Conservation (phyloP, 495 filamentous ascomycete species). For the Aspergillus carlsbadensis region DNA sequence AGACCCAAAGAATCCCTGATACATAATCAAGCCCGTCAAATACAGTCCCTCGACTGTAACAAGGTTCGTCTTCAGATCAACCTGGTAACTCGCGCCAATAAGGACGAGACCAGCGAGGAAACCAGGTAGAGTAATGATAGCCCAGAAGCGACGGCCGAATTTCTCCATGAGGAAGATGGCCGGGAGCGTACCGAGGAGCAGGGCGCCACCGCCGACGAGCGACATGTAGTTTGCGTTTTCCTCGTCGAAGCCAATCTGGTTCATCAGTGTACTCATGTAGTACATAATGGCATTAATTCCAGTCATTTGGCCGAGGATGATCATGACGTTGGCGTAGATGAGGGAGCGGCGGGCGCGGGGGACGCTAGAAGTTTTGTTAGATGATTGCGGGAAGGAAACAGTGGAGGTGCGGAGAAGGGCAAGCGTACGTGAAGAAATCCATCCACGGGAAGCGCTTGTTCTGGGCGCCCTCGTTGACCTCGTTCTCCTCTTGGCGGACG, state of each 20-base stretch:
- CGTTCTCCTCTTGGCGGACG: constrained; percentile 48
- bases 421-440: constrained; percentile 55
- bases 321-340: constrained; percentile 62
- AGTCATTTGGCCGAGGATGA: constrained; percentile 61
- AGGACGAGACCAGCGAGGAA: constrained; percentile 60
- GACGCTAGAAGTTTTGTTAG: constrained; percentile 18
- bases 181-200: constrained; percentile 57
- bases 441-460: constrained; percentile 53
- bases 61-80: constrained; percentile 36
- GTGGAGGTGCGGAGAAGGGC: neutral
- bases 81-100: constrained; percentile 54
- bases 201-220: constrained; percentile 58
- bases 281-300: constrained; percentile 64
- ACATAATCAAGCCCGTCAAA: constrained; percentile 57
- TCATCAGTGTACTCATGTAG: constrained; percentile 60
- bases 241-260: constrained; percentile 53
- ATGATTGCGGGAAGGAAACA: neutral
- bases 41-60: constrained; percentile 49
- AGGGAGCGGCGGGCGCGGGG: constrained; percentile 58
- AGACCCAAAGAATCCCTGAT: constrained; percentile 62
- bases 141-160: constrained; percentile 62
- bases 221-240: constrained; percentile 59
- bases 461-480: constrained; percentile 39
- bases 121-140: constrained; percentile 58
- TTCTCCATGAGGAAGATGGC: constrained; percentile 60